Evolutionary conservation across 768 basidiomycete species (phyloP), one percentile per base, ranked within the genome.

Genomic region (Ephemerocybe angulata): DNA sequence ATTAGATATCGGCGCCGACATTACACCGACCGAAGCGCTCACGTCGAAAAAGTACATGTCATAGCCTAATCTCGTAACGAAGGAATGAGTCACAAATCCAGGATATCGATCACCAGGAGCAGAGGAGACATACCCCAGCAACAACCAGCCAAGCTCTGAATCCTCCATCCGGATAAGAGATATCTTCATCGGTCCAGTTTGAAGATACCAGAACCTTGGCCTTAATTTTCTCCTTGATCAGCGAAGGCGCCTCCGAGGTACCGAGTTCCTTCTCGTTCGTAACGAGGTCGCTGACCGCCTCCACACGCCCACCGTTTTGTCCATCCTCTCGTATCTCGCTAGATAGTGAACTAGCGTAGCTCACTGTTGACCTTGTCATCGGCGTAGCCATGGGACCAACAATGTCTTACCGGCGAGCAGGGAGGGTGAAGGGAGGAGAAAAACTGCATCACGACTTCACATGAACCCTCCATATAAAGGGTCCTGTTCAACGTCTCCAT

Each of bases 1-100:
- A 50, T 54, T 60, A 29, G 46, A 52, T 50, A n/a, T 54, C 57
- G 19, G 12, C 25, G 1, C 4, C 30, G 42, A 41, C 47, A 22
- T 27, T 53, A 59, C 49, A 46, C 19, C 21, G 35, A 15, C 21
- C 27, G 41, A 30, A 35, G 17, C 19, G 71, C 76, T 57, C 58
- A 77, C 77, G 78, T 77, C 33, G 76, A 68, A 56, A 76, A 78
- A 4, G 75, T 71, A 53, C 72, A 76, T 47, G 72, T 76, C 73
- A 77, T 76, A 6, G 71, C 76, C 76, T 78, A 43, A 19, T n/a
- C 12, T 29, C 28, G n/a, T n/a, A 21, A 10, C 29, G n/a, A 11
- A 15, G 30, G 28, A 11, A 6, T 35, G 25, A 29, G 30, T 22
- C 29, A 21, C 31, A 43, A 52, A 37, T 10, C 17, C n/a, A n/a